Base-by-base conservation (phyloP, 192 early-diverging fungal species). In the Backusella macrospora region DNA sequence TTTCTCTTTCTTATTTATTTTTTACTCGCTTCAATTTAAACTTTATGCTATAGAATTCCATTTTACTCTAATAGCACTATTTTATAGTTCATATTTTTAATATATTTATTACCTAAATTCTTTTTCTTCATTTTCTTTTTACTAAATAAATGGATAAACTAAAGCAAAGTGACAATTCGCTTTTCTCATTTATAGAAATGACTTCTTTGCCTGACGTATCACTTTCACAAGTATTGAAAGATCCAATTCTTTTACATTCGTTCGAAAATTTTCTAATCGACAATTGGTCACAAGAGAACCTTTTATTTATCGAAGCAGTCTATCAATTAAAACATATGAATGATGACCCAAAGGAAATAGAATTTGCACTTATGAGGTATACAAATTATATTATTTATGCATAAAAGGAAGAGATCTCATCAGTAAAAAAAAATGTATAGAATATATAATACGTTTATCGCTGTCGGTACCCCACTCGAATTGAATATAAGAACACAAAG, bases 261-360 rank as follows among this genome's bases (percentile, higher is more conserved):
- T 76, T 76, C 26, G 75, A 76, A 52, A 29, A 47, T 2, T 76
- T 52, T 39, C 69, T 76, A 21, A 38, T 34, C 6, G 21, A 63
- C 38, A 71, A 48, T 9, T 71, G 68, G 75, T 68, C 69, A 7
- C 79, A 81, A 38, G 76, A 81, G 23, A 73, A 81, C 44, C 40
- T 81, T 9, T 44, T 81, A 34, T 81, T 81, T n/a, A 65, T 81
- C 13, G 79, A 81, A 63, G 72, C 75, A 18, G 44, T 81, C 44
- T 44, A 59, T 14, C 76, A 81, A 62, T 42, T 81, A 64, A 55
- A 42, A 21, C 66, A 76, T n/a, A 73, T 71, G 48, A 37, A 43
- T 16, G 38, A 21, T 18, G 62, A 77, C 12, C 23, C 34, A 16
- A 38, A 67, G 14, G 37, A 43, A 40, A 65, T 81, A 6, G 64